phyloP scores from a whole-genome alignment of 768 basidiomycete genomes.

The Clitopilus passeckerianus region DNA sequence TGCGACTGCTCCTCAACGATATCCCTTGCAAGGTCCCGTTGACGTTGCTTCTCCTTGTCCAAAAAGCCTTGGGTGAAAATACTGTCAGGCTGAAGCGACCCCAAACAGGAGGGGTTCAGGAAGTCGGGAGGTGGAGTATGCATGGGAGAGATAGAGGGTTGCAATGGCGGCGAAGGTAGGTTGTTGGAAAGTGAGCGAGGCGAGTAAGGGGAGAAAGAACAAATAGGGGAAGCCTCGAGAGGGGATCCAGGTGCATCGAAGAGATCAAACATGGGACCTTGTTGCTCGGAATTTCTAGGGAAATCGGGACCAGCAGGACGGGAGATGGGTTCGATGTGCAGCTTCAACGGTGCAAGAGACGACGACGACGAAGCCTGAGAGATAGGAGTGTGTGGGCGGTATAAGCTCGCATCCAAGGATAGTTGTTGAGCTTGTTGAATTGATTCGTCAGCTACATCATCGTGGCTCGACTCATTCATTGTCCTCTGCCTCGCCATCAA shows the following conservation, averaged over 20 bases:
- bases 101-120: not conserved
- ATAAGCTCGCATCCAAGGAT: not conserved
- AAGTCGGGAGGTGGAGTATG: not conserved
- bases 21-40: no score
- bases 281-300: not conserved
- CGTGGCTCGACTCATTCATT: not conserved
- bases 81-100: not conserved
- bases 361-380: constrained; percentile 1
- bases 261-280: constrained; percentile 1
- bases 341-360: not conserved
- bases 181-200: not conserved
- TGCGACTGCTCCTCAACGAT: not conserved
- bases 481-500: not conserved
- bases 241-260: constrained; percentile 1
- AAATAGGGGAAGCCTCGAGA: not conserved
- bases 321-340: constrained; percentile 8
- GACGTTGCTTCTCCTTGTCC: not conserved
- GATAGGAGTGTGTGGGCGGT: not conserved
- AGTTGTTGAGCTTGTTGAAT: not conserved
- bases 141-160: not conserved
- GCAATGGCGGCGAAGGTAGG: not conserved
- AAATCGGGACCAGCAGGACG: constrained; percentile 1
- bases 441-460: not conserved
- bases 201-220: not conserved
- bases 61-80: not conserved